Base-by-base conservation (phyloP, 768 basidiomycete genomes). In the Hygrophoropsis aurantiaca region DNA sequence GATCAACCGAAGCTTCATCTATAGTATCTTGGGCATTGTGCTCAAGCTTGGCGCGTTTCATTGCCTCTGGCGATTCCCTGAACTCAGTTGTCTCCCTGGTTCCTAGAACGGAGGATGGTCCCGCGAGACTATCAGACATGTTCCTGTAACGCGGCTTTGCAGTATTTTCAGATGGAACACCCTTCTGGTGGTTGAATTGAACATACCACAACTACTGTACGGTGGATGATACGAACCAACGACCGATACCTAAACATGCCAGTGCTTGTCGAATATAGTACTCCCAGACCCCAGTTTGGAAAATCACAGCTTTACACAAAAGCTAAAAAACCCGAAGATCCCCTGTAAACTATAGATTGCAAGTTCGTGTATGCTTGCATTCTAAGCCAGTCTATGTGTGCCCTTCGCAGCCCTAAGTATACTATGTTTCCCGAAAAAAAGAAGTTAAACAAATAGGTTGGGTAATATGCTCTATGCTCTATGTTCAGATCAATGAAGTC, bases 21-120 rank as follows among this genome's bases (percentile, higher is more conserved):
- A n/a, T n/a, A n/a, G n/a, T n/a, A 9, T 41, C n/a, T 46, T 40
- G 2, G 27, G 42, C 35, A 9, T 39, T 21, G 1, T 49, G 44
- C 10, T 49, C 51, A 25, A 50, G n/a, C 45, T 30, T 61, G 8
- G 18, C 19, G 23, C 50, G 53, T 36, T 63, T 61, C 30, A 11
- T 18, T 1, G 32, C 32, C 15, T 50, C 49, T 9, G 47, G 33
- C 5, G 43, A 16, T n/a, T 41, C 10, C 9, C 46, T 38, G 16
- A n/a, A 6, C 36, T 38, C 36, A 7, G n/a, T n/a, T 9, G 36
- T n/a, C n/a, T 7, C 36, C n/a, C 36, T 38, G 6, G 7, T 38
- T 13, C 27, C 27, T n/a, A 34, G 16, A 16, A 34, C n/a, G 32
- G 32, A 34, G 16, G 36, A 38, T 38, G 36, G 36, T 21, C 8